phyloP scores from a whole-genome alignment of 2,329 filamentous ascomycete species.

The Onygenales sp. region DNA sequence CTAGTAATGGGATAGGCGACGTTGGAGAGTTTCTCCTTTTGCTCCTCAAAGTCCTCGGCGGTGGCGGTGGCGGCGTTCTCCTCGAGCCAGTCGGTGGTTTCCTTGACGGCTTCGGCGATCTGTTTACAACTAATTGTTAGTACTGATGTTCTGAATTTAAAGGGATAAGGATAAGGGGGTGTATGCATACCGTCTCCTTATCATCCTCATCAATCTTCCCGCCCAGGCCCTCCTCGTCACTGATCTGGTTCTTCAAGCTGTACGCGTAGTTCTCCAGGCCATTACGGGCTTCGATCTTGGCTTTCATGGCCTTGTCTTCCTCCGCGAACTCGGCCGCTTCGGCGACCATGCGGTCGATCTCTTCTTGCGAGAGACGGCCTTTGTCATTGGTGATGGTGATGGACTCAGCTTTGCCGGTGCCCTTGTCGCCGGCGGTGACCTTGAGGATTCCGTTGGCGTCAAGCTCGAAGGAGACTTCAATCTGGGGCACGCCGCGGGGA shows the following conservation, averaged over 20 bases:
- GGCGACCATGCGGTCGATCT: constrained; percentile 98
- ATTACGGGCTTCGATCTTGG: constrained; percentile 95
- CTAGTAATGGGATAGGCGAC: constrained; percentile 98
- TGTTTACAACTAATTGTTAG: constrained; percentile 20
- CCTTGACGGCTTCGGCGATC: constrained; percentile 93
- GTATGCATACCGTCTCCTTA: constrained; percentile 73
- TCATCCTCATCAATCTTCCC: constrained; percentile 98
- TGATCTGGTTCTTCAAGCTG: constrained; percentile 98
- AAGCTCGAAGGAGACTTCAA: constrained; percentile 95
- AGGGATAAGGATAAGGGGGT: not conserved
- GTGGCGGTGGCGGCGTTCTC: constrained; percentile 80
- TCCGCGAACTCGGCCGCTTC: constrained; percentile 98
- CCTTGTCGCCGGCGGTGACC: constrained; percentile 94
- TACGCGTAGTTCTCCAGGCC: constrained; percentile 98
- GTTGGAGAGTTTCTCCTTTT: constrained; percentile 97
- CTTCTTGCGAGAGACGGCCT: constrained; percentile 88
- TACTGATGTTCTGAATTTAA: constrained; percentile 23
- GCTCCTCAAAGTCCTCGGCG: constrained; percentile 96
- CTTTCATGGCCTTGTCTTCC: constrained; percentile 95
- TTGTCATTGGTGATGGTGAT: constrained; percentile 99
- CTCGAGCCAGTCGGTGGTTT: constrained; percentile 91
- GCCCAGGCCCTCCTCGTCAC: constrained; percentile 91
- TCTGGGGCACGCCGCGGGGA: constrained; percentile 92
- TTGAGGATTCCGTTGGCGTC: constrained; percentile 98
- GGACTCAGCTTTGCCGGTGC: constrained; percentile 90